A percentile compares a stretch with the other conserved stretches of the same genome.
phyloP scores from a whole-genome alignment of 148 eudicot species.

The Talinum fruticosum region DNA sequence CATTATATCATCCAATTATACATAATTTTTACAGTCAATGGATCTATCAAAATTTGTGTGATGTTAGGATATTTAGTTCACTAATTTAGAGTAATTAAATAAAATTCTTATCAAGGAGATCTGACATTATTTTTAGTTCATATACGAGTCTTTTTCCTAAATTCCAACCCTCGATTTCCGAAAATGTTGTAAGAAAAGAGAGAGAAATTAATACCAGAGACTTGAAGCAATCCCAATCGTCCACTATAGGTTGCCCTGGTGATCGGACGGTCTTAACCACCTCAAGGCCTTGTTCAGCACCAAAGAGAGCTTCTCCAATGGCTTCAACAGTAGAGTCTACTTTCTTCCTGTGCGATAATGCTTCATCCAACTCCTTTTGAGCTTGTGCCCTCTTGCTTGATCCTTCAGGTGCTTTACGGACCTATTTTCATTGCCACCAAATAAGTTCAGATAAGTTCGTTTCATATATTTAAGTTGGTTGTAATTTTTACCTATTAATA shows the following conservation, averaged over 20 bases:
- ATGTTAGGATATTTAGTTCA: no score
- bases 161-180: no score
- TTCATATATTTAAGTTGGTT: no score
- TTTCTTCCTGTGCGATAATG: slow-evolving; percentile 25
- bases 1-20: no score
- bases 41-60: no score
- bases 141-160: no score
- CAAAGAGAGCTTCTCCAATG: slow-evolving; percentile 29
- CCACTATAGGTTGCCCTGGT: slow-evolving; percentile 31
- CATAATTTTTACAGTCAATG: no score
- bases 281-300: slow-evolving; percentile 11
- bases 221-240: slow-evolving; percentile 39
- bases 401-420: slow-evolving; percentile 20
- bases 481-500: no score
- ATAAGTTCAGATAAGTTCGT: no score
- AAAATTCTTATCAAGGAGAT: no score
- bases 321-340: slow-evolving; percentile 28
- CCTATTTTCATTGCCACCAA: neutral
- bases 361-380: slow-evolving; percentile 22
- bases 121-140: no score
- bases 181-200: neutral
- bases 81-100: no score
- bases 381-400: slow-evolving; percentile 17
- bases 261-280: slow-evolving; percentile 20
- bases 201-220: slow-evolving; percentile 17